Conservation (phyloP, 2,329 filamentous ascomycete species). For the Neocucurbitaria cava region DNA sequence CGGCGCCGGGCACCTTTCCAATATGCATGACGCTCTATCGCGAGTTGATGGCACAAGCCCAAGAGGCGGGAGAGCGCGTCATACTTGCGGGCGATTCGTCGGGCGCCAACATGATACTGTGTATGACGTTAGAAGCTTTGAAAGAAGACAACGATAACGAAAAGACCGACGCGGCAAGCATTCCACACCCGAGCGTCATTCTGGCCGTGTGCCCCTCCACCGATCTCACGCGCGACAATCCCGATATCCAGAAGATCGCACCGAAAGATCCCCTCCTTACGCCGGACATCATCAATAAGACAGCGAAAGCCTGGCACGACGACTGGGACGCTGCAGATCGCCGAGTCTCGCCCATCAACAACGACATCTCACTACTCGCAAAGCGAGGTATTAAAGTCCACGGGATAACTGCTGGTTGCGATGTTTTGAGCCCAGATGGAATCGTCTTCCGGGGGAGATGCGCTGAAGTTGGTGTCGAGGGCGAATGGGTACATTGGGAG, state of each 20-base stretch:
- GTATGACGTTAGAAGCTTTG: constrained; percentile 50
- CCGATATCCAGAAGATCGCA: constrained; percentile 51
- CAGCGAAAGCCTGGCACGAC: constrained; percentile 52
- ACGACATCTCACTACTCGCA: constrained; percentile 51
- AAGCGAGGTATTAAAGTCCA: constrained; percentile 56
- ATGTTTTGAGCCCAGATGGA: constrained; percentile 62
- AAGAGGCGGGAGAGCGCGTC: constrained; percentile 51
- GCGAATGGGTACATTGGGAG: constrained; percentile 66
- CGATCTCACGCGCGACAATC: constrained; percentile 57
- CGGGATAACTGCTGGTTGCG: constrained; percentile 60
- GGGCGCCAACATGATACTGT: constrained; percentile 61
- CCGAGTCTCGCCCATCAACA: constrained; percentile 57
- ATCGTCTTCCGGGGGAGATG: constrained; percentile 57
- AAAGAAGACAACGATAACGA: constrained; percentile 32
- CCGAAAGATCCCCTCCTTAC: constrained; percentile 57
- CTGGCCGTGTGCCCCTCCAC: constrained; percentile 59
- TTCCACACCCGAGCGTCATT: constrained; percentile 45
- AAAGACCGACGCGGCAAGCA: constrained; percentile 3
- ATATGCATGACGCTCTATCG: constrained; percentile 56
- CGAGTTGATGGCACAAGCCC: constrained; percentile 50
- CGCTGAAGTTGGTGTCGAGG: constrained; percentile 51
- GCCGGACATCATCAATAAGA: constrained; percentile 49
- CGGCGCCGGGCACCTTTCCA: constrained; percentile 58
- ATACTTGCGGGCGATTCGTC: constrained; percentile 63
- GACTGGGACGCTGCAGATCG: constrained; percentile 54